phyloP scores from a whole-genome alignment of 2,329 filamentous ascomycete genomes.

The Aspergillus clavatus region DNA sequence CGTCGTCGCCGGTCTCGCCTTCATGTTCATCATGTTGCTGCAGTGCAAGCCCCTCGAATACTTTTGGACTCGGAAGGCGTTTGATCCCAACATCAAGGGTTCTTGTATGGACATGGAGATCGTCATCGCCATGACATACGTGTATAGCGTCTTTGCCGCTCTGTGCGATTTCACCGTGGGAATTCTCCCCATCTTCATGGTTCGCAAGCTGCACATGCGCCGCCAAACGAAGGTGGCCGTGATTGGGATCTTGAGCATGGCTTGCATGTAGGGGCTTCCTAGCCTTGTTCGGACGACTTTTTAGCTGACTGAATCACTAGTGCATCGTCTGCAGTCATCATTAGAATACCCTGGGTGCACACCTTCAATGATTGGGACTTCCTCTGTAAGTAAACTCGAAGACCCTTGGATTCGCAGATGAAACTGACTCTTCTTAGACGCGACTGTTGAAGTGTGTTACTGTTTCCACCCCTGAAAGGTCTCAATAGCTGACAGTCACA shows the following conservation, averaged over 20 bases:
- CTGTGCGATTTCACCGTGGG: constrained; percentile 50
- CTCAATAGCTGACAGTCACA: no score
- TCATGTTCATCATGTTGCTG: constrained; percentile 51
- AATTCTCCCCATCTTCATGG: constrained; percentile 51
- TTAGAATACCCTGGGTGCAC: constrained; percentile 41
- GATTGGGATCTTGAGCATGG: constrained; percentile 52
- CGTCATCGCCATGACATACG: constrained; percentile 31
- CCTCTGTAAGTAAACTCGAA: constrained; percentile 22
- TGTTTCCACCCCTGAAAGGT: no score
- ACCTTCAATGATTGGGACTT: constrained; percentile 35
- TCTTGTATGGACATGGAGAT: constrained; percentile 40
- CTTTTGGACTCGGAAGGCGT: constrained; percentile 43
- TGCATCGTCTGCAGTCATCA: constrained; percentile 44
- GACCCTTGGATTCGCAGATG: not conserved
- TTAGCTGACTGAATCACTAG: constrained; percentile 30
- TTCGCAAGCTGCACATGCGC: constrained; percentile 54
- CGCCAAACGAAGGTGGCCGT: constrained; percentile 49
- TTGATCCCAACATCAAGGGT: constrained; percentile 27
- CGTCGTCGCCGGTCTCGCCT: constrained; percentile 43
- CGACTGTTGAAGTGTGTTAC: constrained; percentile 35
- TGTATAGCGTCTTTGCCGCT: constrained; percentile 31
- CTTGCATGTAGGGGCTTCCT: constrained; percentile 41
- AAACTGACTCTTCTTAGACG: constrained; percentile 18
- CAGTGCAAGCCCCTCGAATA: constrained; percentile 49
- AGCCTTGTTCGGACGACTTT: constrained; percentile 15